phyloP scores from a whole-genome alignment of 345 rosid genomes.

The Sapria himalayana region DNA sequence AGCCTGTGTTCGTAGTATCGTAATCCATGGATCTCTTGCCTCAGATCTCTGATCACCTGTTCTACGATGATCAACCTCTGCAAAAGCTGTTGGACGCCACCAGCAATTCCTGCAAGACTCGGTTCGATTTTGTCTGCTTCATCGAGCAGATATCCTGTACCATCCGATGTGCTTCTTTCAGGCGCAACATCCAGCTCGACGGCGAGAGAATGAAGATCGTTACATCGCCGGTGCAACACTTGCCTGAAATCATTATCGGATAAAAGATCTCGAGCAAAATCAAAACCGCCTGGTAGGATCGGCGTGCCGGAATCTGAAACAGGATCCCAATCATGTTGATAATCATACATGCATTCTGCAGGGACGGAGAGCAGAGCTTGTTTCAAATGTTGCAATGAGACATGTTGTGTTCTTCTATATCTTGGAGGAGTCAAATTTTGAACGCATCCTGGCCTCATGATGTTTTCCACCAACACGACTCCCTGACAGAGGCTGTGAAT shows the following conservation, averaged over 20 bases:
- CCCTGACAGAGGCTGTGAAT: slow-evolving; percentile 73
- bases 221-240: slow-evolving; percentile 67
- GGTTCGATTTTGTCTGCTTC: slow-evolving; percentile 51
- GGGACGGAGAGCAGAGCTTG: slow-evolving; percentile 71
- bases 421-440: slow-evolving; percentile 51
- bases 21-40: slow-evolving; percentile 91
- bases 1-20: slow-evolving; percentile 79
- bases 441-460: slow-evolving; percentile 74
- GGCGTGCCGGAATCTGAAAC: slow-evolving; percentile 48
- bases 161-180: slow-evolving; percentile 25
- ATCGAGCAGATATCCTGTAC: slow-evolving; percentile 11
- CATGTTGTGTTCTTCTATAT: slow-evolving; percentile 48
- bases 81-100: slow-evolving; percentile 69
- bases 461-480: slow-evolving; percentile 49
- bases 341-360: slow-evolving; percentile 80
- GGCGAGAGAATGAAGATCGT: slow-evolving; percentile 67
- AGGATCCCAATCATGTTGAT: slow-evolving; percentile 79
- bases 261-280: slow-evolving; percentile 70
- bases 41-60: slow-evolving; percentile 83
- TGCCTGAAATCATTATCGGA: slow-evolving; percentile 90
- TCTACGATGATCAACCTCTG: slow-evolving; percentile 79
- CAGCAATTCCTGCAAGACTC: slow-evolving; percentile 72
- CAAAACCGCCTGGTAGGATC: slow-evolving; percentile 46
- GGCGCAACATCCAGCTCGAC: slow-evolving; percentile 63
- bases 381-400: slow-evolving; percentile 47